These are phyloP conservation scores for Phaffia australis DNA, from an alignment of 768 basidiomycete genomes.

Conservation along the genomic window DNA sequence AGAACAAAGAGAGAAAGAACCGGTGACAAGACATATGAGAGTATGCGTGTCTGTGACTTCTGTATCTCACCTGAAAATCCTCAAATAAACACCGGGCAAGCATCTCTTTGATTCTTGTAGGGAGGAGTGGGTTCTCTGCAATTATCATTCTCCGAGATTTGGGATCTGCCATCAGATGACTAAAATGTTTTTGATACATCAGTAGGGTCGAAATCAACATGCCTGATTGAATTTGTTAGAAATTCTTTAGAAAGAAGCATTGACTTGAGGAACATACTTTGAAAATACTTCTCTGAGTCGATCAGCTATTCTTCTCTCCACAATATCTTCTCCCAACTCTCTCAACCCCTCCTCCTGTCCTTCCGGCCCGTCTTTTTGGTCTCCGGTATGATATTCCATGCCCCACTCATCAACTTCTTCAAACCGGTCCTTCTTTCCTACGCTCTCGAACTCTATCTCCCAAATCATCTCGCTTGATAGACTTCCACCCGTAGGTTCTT, in stretches of 20 bases:
- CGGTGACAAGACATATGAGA: too few species aligned
- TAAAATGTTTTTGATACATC: constrained; percentile 33
- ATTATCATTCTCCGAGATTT: constrained; percentile 90
- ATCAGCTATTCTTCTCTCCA: constrained; percentile 59
- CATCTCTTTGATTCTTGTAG: constrained; percentile 74
- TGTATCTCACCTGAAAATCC: constrained; percentile 59
- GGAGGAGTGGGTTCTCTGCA: constrained; percentile 78
- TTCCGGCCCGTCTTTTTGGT: constrained; percentile 19
- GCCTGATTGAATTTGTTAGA: neutral
- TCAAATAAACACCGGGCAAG: constrained; percentile 78
- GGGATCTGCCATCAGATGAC: constrained; percentile 84
- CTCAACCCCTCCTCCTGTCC: constrained; percentile 22
- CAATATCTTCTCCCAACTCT: constrained; percentile 52
- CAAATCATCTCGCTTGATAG: neutral
- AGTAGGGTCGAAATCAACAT: neutral
- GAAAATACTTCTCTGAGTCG: constrained; percentile 70
- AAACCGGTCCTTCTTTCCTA: neutral
- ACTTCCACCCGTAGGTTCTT: constrained; percentile 12
- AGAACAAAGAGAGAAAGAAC: too few species aligned
- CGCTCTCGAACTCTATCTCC: constrained; percentile 22
- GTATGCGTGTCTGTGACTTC: neutral
- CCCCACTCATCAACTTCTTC: constrained; percentile 34
- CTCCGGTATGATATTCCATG: constrained; percentile 27
- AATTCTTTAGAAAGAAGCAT: neutral
- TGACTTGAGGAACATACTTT: constrained; percentile 46